Percentiles rank a stretch among this genome's conserved stretches.
phyloP scores from a whole-genome alignment of 345 rosid species.

The Dipteronia sinensis region DNA sequence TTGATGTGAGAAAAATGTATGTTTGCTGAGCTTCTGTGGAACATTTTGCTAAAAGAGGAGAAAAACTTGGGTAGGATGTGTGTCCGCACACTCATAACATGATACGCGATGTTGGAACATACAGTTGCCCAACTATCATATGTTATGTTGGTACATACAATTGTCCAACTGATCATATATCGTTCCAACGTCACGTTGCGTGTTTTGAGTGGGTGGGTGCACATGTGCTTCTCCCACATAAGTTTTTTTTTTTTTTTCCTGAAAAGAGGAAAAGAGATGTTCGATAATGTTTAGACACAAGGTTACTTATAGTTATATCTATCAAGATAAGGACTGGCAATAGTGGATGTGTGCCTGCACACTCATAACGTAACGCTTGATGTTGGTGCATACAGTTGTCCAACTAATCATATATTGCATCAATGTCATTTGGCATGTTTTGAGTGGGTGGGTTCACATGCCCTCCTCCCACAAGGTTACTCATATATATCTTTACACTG shows the following conservation, averaged over 20 bases:
- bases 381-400: too few species aligned
- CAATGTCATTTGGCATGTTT: too few species aligned
- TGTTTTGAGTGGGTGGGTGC: not conserved
- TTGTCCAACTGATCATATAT: not conserved
- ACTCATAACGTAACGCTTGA: too few species aligned
- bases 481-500: too few species aligned
- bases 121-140: too few species aligned
- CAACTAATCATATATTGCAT: too few species aligned
- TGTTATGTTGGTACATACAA: too few species aligned
- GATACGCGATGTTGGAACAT: not conserved
- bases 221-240: not conserved
- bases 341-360: too few species aligned
- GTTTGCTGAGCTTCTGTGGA: not conserved
- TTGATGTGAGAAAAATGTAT: not conserved
- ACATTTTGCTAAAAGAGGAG: not conserved
- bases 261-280: not conserved
- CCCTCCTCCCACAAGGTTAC: too few species aligned
- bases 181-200: not conserved
- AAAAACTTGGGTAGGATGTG: not conserved
- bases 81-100: not conserved
- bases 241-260: not conserved
- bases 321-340: not conserved
- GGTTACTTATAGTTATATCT: not conserved
- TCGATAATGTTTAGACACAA: not conserved
- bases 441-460: too few species aligned